Base-by-base conservation (phyloP, 129 eudicot species). In the Flaveria robusta region DNA sequence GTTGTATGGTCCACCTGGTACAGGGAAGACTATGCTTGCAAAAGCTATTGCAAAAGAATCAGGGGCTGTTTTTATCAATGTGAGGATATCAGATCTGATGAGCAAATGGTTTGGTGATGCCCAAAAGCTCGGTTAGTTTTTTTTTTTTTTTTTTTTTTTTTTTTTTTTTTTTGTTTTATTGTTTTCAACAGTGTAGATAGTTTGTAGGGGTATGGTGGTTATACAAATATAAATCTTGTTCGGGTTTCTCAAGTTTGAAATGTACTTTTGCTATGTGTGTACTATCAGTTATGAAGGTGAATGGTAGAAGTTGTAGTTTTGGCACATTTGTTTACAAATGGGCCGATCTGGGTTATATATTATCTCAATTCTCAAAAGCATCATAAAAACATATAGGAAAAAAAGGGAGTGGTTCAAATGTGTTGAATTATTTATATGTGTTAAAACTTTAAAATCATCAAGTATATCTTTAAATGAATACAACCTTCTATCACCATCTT, bases 71-170 rank as follows among this genome's bases (percentile, higher is more conserved):
- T 92, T 90, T 75, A 92, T 93, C 41, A 88, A 93, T 74, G 96
- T 93, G 84, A 88, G 91, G 73, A 78, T 90, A 79, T 83, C 98
- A 37, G 92, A 90, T 76, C 74, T 90, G 42, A 93, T 90, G 96
- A 93, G 98, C 85, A 93, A 90, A 82, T 93, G 92, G 94, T 90
- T 90, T 74, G 98, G 96, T n/a, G 98, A 93, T 76, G 95, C 96
- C 5, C 92, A 86, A 74, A 93, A 93, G 76, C 90, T 89, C 31
- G 96, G 98, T 92, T 50, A 69, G 93, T 81, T 5, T 80, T 58
- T 1, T 1, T 24, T 24, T 24, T 31, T 31, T 31, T 2, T 31
- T 31, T 31, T 31, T 31, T 4, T n/a, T 6, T 19, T 46, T n/a
- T 31, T 2, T 31, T 31, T 31, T 31, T 31, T 4, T n/a, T 6